phyloP scores from a whole-genome alignment of 441 rosid species.

The Breynia disticha region DNA sequence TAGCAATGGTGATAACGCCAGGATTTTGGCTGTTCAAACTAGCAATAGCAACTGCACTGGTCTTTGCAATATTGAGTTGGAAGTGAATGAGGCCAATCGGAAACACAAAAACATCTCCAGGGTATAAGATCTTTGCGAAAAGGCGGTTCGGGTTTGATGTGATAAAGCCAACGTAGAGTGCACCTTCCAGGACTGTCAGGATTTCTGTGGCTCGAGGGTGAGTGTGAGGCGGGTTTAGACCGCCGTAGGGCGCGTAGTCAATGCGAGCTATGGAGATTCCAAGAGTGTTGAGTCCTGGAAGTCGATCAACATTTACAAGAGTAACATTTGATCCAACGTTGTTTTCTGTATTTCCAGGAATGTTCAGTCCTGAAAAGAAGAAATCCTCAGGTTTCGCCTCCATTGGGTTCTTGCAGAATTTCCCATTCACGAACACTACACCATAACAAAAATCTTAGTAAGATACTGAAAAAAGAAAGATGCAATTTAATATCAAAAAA shows the following conservation, averaged over 20 bases:
- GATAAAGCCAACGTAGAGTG: conserved; percentile 33
- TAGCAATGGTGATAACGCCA: conserved; percentile 30
- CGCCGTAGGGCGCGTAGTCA: conserved; percentile 33
- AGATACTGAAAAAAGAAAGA: too few species aligned
- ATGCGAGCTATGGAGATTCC: conserved; percentile 37
- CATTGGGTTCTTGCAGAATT: conserved; percentile 43
- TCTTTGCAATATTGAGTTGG: conserved; percentile 24
- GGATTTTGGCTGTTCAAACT: conserved; percentile 34
- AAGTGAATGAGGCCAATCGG: conserved; percentile 36
- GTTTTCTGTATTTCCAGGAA: conserved; percentile 27
- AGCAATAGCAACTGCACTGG: conserved; percentile 28
- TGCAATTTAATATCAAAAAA: not conserved
- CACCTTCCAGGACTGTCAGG: conserved; percentile 29
- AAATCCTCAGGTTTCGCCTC: conserved; percentile 27
- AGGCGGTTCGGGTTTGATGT: conserved; percentile 26
- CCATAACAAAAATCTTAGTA: too few species aligned
- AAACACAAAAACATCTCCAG: conserved; percentile 34
- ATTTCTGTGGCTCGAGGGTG: conserved; percentile 39
- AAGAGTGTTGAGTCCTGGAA: conserved; percentile 41
- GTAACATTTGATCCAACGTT: conserved; percentile 35
- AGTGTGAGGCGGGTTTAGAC: conserved; percentile 41
- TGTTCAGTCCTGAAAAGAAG: conserved; percentile 32
- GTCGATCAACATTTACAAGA: conserved; percentile 20
- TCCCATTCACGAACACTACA: conserved; percentile 49
- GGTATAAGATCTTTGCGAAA: conserved; percentile 18